phyloP scores from a whole-genome alignment of 768 basidiomycete genomes.

The Boletales sp. region DNA sequence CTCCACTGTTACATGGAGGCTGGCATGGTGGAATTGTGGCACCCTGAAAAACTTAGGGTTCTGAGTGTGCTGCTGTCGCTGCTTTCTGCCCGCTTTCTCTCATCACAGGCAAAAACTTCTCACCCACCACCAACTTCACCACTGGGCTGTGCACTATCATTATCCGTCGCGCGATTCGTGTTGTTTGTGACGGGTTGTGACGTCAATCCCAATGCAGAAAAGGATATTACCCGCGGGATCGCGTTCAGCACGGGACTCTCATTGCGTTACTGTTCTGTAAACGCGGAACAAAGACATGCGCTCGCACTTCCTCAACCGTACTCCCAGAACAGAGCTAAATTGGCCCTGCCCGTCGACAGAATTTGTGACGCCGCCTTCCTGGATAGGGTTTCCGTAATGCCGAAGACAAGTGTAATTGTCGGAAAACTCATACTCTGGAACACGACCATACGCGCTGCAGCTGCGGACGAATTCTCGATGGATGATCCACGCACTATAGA shows the following conservation, averaged over 20 bases:
- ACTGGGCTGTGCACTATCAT: constrained; percentile 49
- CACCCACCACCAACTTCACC: constrained; percentile 41
- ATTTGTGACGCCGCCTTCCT: constrained; percentile 43
- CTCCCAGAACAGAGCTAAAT: constrained; percentile 46
- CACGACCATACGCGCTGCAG: constrained; percentile 54
- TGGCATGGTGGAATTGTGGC: constrained; percentile 66
- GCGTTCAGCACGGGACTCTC: constrained; percentile 53
- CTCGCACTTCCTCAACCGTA: constrained; percentile 26
- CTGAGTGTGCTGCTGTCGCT: constrained; percentile 49
- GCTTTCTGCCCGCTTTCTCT: constrained; percentile 23
- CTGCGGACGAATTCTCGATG: constrained; percentile 63
- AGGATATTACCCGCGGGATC: constrained; percentile 66
- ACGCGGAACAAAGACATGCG: constrained; percentile 13
- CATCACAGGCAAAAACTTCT: constrained; percentile 7
- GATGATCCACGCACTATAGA: constrained; percentile 62
- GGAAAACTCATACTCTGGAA: constrained; percentile 45
- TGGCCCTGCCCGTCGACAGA: constrained; percentile 53
- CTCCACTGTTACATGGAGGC: constrained; percentile 52
- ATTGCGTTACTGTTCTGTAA: constrained; percentile 52
- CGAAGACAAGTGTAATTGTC: constrained; percentile 39
- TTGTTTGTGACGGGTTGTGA: constrained; percentile 76
- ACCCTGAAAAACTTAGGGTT: constrained; percentile 51
- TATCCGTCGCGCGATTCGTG: constrained; percentile 60
- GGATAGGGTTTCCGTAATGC: constrained; percentile 32
- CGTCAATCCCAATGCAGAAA: constrained; percentile 66